These are phyloP conservation scores for Thalia dealbata DNA, from an alignment of 176 grass and related monocot species.

Conservation along the genomic window DNA sequence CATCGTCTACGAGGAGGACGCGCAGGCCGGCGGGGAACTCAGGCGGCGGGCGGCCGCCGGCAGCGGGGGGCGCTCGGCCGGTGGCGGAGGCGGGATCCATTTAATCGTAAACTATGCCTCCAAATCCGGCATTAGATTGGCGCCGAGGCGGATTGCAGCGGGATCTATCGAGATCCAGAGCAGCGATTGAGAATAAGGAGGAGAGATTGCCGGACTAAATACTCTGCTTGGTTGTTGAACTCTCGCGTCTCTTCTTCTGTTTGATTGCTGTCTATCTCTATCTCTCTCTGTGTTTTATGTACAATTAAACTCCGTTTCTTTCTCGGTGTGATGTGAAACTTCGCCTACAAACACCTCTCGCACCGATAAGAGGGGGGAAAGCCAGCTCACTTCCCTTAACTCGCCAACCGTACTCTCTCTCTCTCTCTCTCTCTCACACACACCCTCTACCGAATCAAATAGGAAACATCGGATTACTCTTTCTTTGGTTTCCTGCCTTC, in stretches of 20 bases:
- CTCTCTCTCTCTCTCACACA: not conserved
- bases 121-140: not conserved
- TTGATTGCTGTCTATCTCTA: constrained; percentile 5
- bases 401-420: not conserved
- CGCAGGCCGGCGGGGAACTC: constrained; percentile 1
- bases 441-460: not conserved
- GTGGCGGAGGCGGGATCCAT: not conserved
- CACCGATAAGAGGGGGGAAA: constrained; percentile 1
- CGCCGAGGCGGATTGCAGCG: not conserved
- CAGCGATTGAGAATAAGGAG: not conserved
- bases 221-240: constrained; percentile 4
- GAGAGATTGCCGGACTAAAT: not conserved
- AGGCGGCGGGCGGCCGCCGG: not conserved
- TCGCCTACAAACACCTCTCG: not conserved
- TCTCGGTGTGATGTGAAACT: not conserved
- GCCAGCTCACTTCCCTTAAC: constrained; percentile 10
- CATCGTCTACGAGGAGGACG: constrained; percentile 11
- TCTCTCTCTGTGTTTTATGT: not conserved
- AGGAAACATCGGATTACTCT: not conserved
- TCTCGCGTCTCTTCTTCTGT: constrained; percentile 1
- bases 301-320: not conserved
- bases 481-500: not conserved
- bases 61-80: not conserved
- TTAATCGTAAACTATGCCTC: not conserved
- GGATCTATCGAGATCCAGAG: not conserved